A percentile compares a stretch with the other conserved stretches of the same genome.
Evolutionary conservation across 2,329 filamentous ascomycete genomes (phyloP).

Genomic region (Pyrenochaeta sp.): DNA sequence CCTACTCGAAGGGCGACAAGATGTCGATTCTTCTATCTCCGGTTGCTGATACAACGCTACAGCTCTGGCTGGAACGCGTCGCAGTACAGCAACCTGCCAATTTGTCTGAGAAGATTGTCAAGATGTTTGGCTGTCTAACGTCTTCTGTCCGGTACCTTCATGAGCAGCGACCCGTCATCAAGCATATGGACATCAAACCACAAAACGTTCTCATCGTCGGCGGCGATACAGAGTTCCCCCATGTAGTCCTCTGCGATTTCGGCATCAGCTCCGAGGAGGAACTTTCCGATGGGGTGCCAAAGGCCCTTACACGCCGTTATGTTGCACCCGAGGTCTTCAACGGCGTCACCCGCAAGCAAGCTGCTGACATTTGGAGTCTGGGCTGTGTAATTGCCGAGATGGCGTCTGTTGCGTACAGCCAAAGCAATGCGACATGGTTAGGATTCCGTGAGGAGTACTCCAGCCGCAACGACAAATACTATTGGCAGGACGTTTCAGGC

Average conservation of each 20-base stretch:
- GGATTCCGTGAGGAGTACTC: conserved; percentile 38
- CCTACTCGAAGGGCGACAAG: conserved; percentile 46
- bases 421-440: conserved; percentile 31
- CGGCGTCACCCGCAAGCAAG: conserved; percentile 35
- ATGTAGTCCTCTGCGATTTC: conserved; percentile 48
- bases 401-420: conserved; percentile 59
- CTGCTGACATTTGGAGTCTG: conserved; percentile 88
- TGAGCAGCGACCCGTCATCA: conserved; percentile 45
- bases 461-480: conserved; percentile 41
- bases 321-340: conserved; percentile 44
- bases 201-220: conserved; percentile 48
- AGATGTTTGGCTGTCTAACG: conserved; percentile 47
- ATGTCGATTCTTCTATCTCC: conserved; percentile 47
- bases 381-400: conserved; percentile 97
- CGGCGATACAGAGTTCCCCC: conserved; percentile 37
- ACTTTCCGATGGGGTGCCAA: conserved; percentile 17
- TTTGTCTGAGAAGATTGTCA: conserved; percentile 32
- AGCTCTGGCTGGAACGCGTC: conserved; percentile 40
- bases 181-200: conserved; percentile 49
- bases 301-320: conserved; percentile 44
- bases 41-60: conserved; percentile 46
- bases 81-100: conserved; percentile 27
- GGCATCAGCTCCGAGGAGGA: conserved; percentile 44
- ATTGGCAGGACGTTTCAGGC: conserved; percentile 43
- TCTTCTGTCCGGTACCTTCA: conserved; percentile 47